Conservation (phyloP, 108 stramenopile species). For the Mayamaea pseudoterrestris region DNA sequence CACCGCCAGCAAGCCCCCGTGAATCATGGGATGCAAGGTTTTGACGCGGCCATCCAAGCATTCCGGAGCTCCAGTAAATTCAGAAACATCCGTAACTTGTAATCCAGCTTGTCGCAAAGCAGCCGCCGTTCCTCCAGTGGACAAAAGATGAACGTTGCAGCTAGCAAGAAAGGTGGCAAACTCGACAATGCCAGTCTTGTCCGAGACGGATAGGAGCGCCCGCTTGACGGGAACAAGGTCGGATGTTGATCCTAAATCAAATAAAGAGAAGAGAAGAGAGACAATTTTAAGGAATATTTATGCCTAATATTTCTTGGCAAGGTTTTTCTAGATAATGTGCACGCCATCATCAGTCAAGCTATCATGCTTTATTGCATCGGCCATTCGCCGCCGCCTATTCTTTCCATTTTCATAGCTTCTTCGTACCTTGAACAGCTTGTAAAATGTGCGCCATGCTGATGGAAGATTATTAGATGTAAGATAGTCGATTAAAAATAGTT, state of each 20-base stretch:
- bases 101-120: constrained; percentile 78
- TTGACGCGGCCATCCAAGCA: constrained; percentile 98
- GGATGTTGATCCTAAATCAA: constrained; percentile 29
- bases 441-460: too few relatives aligned
- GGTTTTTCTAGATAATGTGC: too few relatives aligned
- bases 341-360: too few relatives aligned
- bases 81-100: constrained; percentile 76
- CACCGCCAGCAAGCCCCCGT: constrained; percentile 92
- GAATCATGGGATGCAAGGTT: constrained; percentile 96
- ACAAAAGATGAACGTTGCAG: constrained; percentile 84
- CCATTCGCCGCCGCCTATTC: too few relatives aligned
- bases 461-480: too few relatives aligned
- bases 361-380: too few relatives aligned
- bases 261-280: background rate
- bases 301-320: too few relatives aligned
- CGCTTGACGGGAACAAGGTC: constrained; percentile 81
- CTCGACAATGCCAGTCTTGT: constrained; percentile 94
- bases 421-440: too few relatives aligned
- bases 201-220: constrained; percentile 90
- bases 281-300: background rate
- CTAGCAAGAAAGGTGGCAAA: constrained; percentile 72
- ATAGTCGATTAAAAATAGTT: too few relatives aligned
- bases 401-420: too few relatives aligned
- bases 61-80: constrained; percentile 89
- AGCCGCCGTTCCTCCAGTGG: constrained; percentile 95